Evolutionary conservation across 2,329 filamentous ascomycete genomes (phyloP).

Genomic region (Monilinia laxa): DNA sequence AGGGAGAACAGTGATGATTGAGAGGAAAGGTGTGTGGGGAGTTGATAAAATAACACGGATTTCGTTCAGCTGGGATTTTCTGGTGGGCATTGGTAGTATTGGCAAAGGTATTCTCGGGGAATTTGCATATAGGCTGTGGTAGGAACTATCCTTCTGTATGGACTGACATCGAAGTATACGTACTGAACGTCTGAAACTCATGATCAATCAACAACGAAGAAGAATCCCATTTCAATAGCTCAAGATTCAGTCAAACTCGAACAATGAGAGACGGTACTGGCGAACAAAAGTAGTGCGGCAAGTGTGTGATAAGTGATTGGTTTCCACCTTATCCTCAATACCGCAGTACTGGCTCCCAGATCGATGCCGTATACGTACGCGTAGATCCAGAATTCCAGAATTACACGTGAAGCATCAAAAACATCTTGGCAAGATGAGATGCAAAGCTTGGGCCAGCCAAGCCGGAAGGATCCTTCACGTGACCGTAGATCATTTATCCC

Average conservation of each 20-base stretch:
- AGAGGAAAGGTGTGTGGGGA: not conserved
- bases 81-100: not conserved
- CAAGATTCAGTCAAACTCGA: too few relatives aligned
- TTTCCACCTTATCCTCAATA: not conserved
- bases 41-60: not conserved
- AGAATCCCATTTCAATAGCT: not conserved
- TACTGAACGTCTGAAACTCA: not conserved
- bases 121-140: not conserved
- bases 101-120: not conserved
- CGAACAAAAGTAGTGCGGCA: too few relatives aligned
- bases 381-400: too few relatives aligned
- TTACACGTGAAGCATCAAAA: too few relatives aligned
- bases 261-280: too few relatives aligned
- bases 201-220: not conserved
- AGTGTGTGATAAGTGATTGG: too few relatives aligned
- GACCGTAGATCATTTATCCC: not conserved
- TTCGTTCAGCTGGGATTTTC: not conserved
- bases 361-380: too few relatives aligned
- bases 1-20: not conserved
- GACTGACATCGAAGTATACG: too few relatives aligned
- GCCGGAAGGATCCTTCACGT: not conserved
- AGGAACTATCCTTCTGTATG: not conserved
- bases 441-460: constrained; percentile 5
- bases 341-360: too few relatives aligned
- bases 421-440: not conserved